phyloP scores from a whole-genome alignment of 2,329 filamentous ascomycete genomes.

The Fusarium proliferatum region DNA sequence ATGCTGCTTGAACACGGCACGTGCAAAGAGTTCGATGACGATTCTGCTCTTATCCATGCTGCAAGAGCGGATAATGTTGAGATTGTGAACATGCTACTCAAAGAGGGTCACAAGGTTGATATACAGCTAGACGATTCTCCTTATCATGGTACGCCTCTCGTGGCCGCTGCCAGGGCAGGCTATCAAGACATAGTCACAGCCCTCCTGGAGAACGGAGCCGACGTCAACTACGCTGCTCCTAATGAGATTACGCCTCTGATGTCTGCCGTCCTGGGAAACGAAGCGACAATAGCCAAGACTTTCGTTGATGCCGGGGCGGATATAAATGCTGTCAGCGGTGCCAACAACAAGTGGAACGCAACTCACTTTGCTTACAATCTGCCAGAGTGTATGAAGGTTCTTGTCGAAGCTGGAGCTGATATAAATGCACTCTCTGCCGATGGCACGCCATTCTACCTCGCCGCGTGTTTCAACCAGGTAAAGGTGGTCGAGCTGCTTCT shows the following conservation, averaged over 20 bases:
- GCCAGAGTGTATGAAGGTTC: not conserved
- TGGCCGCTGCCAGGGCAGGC: not conserved
- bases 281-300: not conserved
- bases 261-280: no score
- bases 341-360: not conserved
- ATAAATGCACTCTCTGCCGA: not conserved
- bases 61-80: not conserved
- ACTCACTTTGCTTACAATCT: not conserved
- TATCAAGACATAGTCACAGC: not conserved
- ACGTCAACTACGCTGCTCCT: not conserved
- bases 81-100: not conserved
- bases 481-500: not conserved
- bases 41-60: not conserved
- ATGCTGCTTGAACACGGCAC: not conserved
- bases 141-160: not conserved
- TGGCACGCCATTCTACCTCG: not conserved
- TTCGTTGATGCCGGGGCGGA: not conserved
- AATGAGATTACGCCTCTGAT: not conserved
- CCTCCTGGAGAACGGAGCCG: not conserved
- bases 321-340: not conserved
- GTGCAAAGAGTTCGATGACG: not conserved
- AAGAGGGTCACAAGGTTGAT: not conserved
- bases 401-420: not conserved
- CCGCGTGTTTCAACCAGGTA: not conserved
- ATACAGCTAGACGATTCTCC: not conserved